Percentiles rank a stretch among this genome's conserved stretches.
Evolutionary conservation across 1,139 yeast species (phyloP).

Genomic region (Hansenula sp.): DNA sequence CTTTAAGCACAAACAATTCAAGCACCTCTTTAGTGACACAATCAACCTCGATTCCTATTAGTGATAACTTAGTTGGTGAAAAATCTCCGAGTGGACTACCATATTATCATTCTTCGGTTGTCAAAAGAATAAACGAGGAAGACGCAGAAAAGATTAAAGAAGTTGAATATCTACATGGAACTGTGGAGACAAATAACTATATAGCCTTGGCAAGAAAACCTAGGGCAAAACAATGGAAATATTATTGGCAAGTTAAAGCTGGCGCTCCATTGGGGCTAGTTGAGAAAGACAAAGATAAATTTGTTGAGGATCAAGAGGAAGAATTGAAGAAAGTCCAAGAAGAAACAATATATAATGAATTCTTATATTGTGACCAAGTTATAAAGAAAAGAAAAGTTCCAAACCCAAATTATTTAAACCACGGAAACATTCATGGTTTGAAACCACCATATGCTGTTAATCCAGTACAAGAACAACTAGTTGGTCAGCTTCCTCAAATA

Average conservation of each 20-base stretch:
- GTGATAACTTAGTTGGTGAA: constrained; percentile 14
- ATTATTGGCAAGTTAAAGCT: constrained; percentile 34
- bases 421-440: constrained; percentile 36
- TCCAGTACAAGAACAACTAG: constrained; percentile 4
- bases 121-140: constrained; percentile 19
- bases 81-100: constrained; percentile 31
- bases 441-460: constrained; percentile 36
- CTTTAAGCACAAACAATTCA: constrained; percentile 26
- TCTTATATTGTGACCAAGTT: constrained; percentile 29
- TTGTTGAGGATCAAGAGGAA: constrained; percentile 22
- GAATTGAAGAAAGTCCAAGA: constrained; percentile 24
- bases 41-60: constrained; percentile 15
- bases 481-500: background rate
- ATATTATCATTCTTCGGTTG: constrained; percentile 19
- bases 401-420: constrained; percentile 42
- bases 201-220: constrained; percentile 26
- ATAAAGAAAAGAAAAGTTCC: constrained; percentile 35
- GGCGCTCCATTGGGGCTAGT: constrained; percentile 31
- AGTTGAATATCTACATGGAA: constrained; percentile 32
- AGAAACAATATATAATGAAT: constrained; percentile 27
- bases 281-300: constrained; percentile 20
- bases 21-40: constrained; percentile 8
- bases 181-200: constrained; percentile 29
- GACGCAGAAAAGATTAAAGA: constrained; percentile 28
- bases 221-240: constrained; percentile 30